Percentiles rank a stretch among this genome's conserved stretches.
These are phyloP conservation scores for Aspergillus sp. DNA, from an alignment of 2,329 filamentous ascomycete genomes.

Conservation along the genomic window DNA sequence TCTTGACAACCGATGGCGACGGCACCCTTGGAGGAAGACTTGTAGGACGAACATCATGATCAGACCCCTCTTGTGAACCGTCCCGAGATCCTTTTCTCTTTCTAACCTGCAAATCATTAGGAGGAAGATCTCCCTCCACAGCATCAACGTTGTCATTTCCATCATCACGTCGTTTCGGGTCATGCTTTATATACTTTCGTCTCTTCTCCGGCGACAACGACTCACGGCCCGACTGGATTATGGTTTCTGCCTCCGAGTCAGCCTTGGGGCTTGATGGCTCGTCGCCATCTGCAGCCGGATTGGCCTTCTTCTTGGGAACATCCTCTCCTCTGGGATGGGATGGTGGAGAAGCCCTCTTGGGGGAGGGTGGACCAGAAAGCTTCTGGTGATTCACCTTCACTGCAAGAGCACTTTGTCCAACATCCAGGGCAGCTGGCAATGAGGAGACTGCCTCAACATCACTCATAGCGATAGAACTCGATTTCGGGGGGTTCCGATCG, in stretches of 20 bases:
- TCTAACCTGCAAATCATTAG: conserved; percentile 19
- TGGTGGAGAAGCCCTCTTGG: conserved; percentile 15
- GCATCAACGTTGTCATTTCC: conserved; percentile 13
- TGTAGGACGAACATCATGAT: conserved; percentile 16
- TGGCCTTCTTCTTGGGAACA: conserved; percentile 20
- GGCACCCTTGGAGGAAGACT: conserved; percentile 21
- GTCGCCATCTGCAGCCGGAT: conserved; percentile 26
- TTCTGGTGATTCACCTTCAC: conserved; percentile 25
- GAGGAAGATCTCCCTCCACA: conserved; percentile 14
- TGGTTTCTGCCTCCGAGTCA: conserved; percentile 47
- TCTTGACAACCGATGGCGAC: conserved; percentile 32
- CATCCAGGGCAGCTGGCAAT: conserved; percentile 33
- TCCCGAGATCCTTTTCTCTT: conserved; percentile 27
- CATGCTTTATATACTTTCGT: conserved; percentile 36
- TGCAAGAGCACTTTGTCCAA: conserved; percentile 26
- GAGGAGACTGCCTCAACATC: conserved; percentile 39
- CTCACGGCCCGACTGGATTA: conserved; percentile 44
- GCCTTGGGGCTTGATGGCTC: conserved; percentile 35
- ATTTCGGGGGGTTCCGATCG: conserved; percentile 34
- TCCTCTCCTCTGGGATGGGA: conserved; percentile 14
- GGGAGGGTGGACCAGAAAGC: conserved; percentile 18
- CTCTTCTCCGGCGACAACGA: conserved; percentile 44
- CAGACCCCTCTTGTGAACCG: conserved; percentile 17
- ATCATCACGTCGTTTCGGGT: conserved; percentile 27
- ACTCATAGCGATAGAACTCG: conserved; percentile 44